phyloP scores from a whole-genome alignment of 169 alveolate species.

The Eimeria sp. region DNA sequence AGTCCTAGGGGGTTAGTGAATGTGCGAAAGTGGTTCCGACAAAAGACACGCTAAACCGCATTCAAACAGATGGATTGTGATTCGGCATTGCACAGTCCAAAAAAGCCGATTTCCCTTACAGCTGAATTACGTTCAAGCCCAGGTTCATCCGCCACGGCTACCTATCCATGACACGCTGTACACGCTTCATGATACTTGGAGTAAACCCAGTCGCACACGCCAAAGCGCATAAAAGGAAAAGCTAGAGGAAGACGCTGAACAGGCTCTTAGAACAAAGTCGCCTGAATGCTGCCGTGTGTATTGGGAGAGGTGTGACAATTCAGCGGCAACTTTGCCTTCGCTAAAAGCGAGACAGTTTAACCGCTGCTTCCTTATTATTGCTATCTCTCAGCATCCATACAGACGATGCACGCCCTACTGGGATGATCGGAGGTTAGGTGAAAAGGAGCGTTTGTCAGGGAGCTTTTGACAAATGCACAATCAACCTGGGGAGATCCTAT shows the following conservation, averaged over 20 bases:
- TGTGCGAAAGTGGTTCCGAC: not conserved
- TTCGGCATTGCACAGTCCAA: not conserved
- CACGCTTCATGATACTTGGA: not conserved
- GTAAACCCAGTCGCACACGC: not conserved
- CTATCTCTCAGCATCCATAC: not conserved
- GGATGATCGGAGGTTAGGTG: not conserved
- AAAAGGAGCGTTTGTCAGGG: not conserved
- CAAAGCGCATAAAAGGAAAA: not conserved
- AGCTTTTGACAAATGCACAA: not conserved
- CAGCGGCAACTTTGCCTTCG: not conserved
- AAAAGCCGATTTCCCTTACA: too few relatives aligned
- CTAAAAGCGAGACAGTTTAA: not conserved
- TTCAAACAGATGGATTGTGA: not conserved
- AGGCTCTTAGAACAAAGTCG: not conserved
- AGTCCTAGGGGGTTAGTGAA: not conserved
- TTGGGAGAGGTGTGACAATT: not conserved
- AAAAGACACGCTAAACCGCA: not conserved
- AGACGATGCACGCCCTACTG: not conserved
- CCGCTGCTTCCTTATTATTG: not conserved
- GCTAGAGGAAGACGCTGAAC: not conserved
- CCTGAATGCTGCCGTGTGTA: not conserved
- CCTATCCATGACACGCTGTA: not conserved
- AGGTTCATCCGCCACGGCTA: not conserved
- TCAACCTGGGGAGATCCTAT: not conserved
- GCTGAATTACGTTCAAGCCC: not conserved